Evolutionary conservation across 176 grass and related monocot species (phyloP).

Genomic region (Musa schizocarpa): DNA sequence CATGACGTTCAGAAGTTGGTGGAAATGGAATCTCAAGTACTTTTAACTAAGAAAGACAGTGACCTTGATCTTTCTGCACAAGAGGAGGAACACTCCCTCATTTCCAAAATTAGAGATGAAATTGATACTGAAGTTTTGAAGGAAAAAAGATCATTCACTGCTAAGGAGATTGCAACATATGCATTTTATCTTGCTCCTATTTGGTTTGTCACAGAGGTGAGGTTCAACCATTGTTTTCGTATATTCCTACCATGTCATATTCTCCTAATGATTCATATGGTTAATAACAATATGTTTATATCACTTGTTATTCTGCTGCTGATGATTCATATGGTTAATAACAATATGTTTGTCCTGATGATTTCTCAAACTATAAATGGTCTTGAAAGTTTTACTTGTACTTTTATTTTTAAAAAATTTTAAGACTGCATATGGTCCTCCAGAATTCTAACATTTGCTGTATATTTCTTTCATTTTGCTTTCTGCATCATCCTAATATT

Average conservation of each 20-base stretch:
- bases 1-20: constrained; percentile 53
- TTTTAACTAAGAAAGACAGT: constrained; percentile 45
- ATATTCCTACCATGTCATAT: not conserved
- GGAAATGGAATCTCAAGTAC: constrained; percentile 70
- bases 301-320: not conserved
- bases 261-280: not conserved
- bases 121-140: constrained; percentile 29
- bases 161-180: constrained; percentile 60
- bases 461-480: not conserved
- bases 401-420: not conserved
- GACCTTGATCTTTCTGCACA: constrained; percentile 37
- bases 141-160: constrained; percentile 42
- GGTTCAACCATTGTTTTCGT: not conserved
- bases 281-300: not conserved
- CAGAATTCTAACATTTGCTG: not conserved
- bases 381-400: not conserved
- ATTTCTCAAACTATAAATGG: not conserved
- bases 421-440: not conserved
- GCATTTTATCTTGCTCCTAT: constrained; percentile 80
- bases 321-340: not conserved
- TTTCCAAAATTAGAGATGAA: constrained; percentile 36
- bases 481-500: not conserved
- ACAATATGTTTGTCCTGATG: not conserved
- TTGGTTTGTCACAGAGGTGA: constrained; percentile 97
- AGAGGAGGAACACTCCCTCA: constrained; percentile 48